Base-by-base conservation (phyloP, 495 filamentous ascomycete genomes). In the Xylaria castorea region DNA sequence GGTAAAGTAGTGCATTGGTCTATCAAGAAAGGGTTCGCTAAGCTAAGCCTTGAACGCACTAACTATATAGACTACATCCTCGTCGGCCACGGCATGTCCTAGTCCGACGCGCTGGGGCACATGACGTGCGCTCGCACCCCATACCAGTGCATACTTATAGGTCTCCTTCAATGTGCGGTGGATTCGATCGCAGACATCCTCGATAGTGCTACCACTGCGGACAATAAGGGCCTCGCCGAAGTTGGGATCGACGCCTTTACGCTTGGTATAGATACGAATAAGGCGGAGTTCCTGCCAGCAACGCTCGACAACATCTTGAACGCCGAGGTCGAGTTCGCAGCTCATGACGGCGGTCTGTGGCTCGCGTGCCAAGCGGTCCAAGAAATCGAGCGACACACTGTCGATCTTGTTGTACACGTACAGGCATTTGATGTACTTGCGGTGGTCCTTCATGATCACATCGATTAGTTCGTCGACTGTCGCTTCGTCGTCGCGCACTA, bases 351-450 rank as follows among this genome's bases (percentile, higher is more conserved):
- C 93, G 4, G 97, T 98, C 82, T 97, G 87, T 4, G 93, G 93
- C 81, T 99, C 97, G 67, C 93, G 91, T 14, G 97, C 97, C 4
- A 99, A 86, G 76, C 92, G 88, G 82, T 99, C 93, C 22, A 99
- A 89, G 85, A 95, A 97, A 75, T 97, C 93, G 72, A 99, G 87
- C 34, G 92, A 94, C 75, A 99, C 91, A 80, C 90, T 92, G 86
- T 99, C 97, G 85, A 99, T 97, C 83, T 99, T 99, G 92, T 99
- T 99, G 89, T 99, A 99, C 38, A 98, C 97, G 83, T 99, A 99
- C 32, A 99, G 88, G 78, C 94, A 97, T 68, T 82, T 84, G 85
- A 99, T 98, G 85, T 99, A 99, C 83, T 97, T 98, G 75, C 97
- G 88, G 85, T 99, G 95, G 78, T 97, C 94, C 77, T 95, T 96